Percentiles rank a stretch among this genome's conserved stretches.
Evolutionary conservation across 23 red algal genomes (phyloP).

Genomic region (Chondrus crispus): DNA sequence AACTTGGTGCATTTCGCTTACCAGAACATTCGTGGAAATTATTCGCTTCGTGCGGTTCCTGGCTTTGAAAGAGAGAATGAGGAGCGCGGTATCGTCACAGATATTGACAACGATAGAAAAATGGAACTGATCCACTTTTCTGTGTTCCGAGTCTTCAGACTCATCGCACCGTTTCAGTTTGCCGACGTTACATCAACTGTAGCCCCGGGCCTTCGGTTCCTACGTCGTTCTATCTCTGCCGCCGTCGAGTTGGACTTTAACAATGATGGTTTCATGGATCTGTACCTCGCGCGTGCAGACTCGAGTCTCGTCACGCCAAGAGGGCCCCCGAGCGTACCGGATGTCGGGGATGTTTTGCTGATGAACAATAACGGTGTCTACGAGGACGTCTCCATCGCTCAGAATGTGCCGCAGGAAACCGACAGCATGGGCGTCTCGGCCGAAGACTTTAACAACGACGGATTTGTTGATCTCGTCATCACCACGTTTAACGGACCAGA

Average conservation of each 20-base stretch:
- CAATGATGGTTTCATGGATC: slow-evolving; percentile 64
- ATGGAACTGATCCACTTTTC: slow-evolving; percentile 43
- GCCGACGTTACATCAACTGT: not conserved
- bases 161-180: slow-evolving; percentile 15
- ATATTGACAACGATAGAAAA: slow-evolving; percentile 33
- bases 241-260: slow-evolving; percentile 60
- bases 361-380: slow-evolving; percentile 40
- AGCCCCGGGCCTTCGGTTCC: not conserved
- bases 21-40: not conserved
- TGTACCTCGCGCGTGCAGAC: slow-evolving; percentile 45
- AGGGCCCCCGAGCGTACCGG: not conserved
- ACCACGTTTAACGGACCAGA: slow-evolving; percentile 29
- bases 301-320: not conserved
- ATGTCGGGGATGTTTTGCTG: slow-evolving; percentile 25
- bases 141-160: not conserved
- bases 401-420: slow-evolving; percentile 7
- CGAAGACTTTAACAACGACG: slow-evolving; percentile 73
- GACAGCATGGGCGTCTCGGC: slow-evolving; percentile 43
- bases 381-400: slow-evolving; percentile 19
- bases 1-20: not conserved
- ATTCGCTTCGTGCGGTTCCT: not conserved
- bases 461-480: slow-evolving; percentile 42
- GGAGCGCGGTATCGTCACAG: slow-evolving; percentile 10
- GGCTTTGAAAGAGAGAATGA: not conserved
- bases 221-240: not conserved